Percentiles rank a stretch among this genome's conserved stretches.
Conservation (phyloP, 2,329 filamentous ascomycete genomes). For the Colletotrichum sp. region DNA sequence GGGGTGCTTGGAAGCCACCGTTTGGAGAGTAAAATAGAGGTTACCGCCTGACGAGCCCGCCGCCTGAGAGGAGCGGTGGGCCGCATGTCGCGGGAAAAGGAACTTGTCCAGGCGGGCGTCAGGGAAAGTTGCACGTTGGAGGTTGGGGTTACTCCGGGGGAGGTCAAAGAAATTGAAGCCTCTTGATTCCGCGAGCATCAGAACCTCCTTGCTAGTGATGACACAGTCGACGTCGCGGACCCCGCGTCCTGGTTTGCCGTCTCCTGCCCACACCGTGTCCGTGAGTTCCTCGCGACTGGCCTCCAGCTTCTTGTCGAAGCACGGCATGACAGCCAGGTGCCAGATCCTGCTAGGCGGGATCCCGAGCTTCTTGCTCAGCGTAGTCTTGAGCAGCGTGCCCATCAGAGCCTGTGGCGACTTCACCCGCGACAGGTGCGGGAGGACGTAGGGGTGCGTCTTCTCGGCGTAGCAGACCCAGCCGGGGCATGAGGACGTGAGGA, state of each 20-base stretch:
- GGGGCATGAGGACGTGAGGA: constrained; percentile 89
- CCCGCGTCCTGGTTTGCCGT: constrained; percentile 52
- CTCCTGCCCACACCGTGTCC: constrained; percentile 72
- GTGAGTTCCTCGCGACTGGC: constrained; percentile 93
- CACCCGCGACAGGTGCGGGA: constrained; percentile 87
- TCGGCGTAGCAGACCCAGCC: constrained; percentile 99
- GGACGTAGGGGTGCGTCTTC: constrained; percentile 93
- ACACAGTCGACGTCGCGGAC: constrained; percentile 96
- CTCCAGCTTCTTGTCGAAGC: constrained; percentile 98
- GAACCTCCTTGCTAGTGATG: constrained; percentile 92
- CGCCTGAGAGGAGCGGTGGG: constrained; percentile 50
- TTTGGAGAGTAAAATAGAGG: constrained; percentile 81
- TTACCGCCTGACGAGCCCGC: constrained; percentile 90
- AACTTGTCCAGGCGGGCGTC: constrained; percentile 74
- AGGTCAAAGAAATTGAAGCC: constrained; percentile 78
- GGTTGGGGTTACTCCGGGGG: constrained; percentile 59
- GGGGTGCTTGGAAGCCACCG: constrained; percentile 72
- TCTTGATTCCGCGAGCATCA: constrained; percentile 85
- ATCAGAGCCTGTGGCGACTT: constrained; percentile 95
- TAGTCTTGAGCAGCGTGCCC: constrained; percentile 88
- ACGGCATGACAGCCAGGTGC: constrained; percentile 97
- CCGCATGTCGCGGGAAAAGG: constrained; percentile 66
- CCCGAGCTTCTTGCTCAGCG: constrained; percentile 73
- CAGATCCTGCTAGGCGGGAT: constrained; percentile 84
- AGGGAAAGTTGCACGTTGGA: constrained; percentile 66